Evolutionary conservation across 2,329 filamentous ascomycete genomes (phyloP), one percentile per base, ranked within the genome.

Genomic region (Exophiala sp.): DNA sequence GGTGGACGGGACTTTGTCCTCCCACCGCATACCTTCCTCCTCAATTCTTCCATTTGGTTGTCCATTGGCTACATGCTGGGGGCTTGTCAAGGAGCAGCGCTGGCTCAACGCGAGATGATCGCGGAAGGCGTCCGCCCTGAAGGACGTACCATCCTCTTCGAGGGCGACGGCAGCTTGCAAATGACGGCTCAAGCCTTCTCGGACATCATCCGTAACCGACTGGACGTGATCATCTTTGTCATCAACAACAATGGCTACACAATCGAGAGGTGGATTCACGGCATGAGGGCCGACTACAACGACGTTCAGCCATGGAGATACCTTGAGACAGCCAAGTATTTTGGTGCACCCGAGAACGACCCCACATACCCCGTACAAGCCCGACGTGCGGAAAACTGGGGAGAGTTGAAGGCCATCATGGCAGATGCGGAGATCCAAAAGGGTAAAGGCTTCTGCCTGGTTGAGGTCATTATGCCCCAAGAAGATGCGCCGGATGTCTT

Each of bases 181-280:
- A 79, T 87, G 70, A 87, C 84, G 0, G 82, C 78, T 0, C 85
- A 88, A 64, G 84, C 86, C 59, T 70, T 88, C 3, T 78, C 79
- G 9, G 85, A 82, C 1, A 86, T 87, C 62, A 81, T 87, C 60
- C 72, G 72, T 12, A 72, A 79, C 50, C 71, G 74, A 3, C 70
- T 82, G 18, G 71, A 79, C 35, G 72, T 78, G 3, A 69, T 75
- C 6, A 66, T 72, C 11, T 75, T 84, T 55, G 63, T 84, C 7
- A 75, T 84, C 60, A 83, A 83, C 62, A 84, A 84, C 51, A 73
- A 78, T 24, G 81, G 81, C 0, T 84, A 84, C 59, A 81, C 80
- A 0, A 80, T 83, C 45, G 81, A 84, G 68, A 69, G 81, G 6
- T 72, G 73, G 42, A 83, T 84, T 46, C 79, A 84, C 57, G 81